These are phyloP conservation scores for Tylopilus plumbeoviolaceoides DNA, from an alignment of 768 basidiomycete species.

Conservation along the genomic window DNA sequence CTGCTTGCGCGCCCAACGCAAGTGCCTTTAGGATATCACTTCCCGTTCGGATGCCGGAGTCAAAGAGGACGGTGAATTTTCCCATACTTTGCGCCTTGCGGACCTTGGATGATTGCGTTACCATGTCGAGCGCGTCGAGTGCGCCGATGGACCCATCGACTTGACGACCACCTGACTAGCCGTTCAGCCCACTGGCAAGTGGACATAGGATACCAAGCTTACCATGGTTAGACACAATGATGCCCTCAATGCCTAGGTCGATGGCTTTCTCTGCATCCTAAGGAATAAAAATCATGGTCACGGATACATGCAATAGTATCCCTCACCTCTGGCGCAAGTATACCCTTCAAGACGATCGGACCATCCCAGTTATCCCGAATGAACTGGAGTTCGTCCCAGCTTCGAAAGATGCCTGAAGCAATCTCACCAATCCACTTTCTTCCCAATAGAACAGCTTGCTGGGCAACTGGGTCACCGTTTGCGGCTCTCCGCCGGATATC, in stretches of 20 bases:
- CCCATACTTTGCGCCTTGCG: constrained; percentile 53
- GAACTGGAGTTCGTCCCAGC: constrained; percentile 40
- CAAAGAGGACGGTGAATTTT: constrained; percentile 66
- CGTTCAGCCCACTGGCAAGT: neutral
- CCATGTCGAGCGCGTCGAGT: constrained; percentile 62
- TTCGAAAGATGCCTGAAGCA: constrained; percentile 16
- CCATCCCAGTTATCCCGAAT: constrained; percentile 44
- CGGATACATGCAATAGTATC: neutral
- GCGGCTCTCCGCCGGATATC: constrained; percentile 21
- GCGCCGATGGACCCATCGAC: constrained; percentile 77
- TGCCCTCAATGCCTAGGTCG: constrained; percentile 62
- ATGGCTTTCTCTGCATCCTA: constrained; percentile 56
- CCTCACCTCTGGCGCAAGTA: neutral
- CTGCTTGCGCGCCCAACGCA: constrained; percentile 53
- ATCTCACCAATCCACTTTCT: constrained; percentile 36
- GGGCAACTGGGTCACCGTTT: constrained; percentile 32
- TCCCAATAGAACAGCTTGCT: constrained; percentile 18
- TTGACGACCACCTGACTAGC: constrained; percentile 59
- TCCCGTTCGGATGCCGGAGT: constrained; percentile 54
- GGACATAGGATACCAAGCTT: too few relatives aligned
- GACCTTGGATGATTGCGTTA: constrained; percentile 60
- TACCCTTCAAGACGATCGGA: constrained; percentile 23
- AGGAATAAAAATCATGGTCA: neutral
- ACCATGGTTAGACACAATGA: constrained; percentile 83
- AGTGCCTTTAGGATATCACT: constrained; percentile 53